A percentile compares a stretch with the other conserved stretches of the same genome.
Evolutionary conservation across 768 basidiomycete species (phyloP).

Genomic region (Naganishia friedmannii): DNA sequence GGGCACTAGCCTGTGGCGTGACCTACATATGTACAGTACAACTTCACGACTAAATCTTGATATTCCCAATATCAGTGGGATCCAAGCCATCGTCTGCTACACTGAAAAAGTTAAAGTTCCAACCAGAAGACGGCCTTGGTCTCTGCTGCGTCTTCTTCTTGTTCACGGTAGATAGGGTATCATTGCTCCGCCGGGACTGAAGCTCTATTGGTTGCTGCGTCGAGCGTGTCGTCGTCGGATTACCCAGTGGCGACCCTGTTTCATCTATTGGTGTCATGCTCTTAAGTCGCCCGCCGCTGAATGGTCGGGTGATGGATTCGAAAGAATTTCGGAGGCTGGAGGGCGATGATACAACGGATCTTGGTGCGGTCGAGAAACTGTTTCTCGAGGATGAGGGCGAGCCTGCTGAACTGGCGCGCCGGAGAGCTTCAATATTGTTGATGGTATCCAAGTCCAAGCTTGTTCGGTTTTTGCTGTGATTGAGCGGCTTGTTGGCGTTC

Average conservation of each 20-base stretch:
- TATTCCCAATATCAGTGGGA: conserved; percentile 13
- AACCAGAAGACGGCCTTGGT: conserved; percentile 5
- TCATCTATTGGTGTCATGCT: conserved; percentile 23
- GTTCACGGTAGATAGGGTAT: background rate
- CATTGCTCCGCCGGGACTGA: background rate
- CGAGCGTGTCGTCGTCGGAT: background rate
- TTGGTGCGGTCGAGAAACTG: conserved; percentile 11
- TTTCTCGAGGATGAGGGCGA: background rate
- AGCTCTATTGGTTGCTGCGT: conserved; percentile 4
- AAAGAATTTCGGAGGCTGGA: conserved; percentile 21
- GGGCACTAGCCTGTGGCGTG: background rate
- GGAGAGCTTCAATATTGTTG: background rate
- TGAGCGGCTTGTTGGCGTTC: background rate
- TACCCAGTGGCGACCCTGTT: background rate
- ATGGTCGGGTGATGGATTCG: conserved; percentile 16
- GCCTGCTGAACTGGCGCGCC: conserved; percentile 6
- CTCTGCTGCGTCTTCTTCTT: background rate
- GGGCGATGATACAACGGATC: conserved; percentile 4
- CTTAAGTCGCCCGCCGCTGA: conserved; percentile 7
- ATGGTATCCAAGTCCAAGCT: background rate
- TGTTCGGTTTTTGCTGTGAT: background rate
- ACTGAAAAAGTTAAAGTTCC: conserved; percentile 21
- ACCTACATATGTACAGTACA: background rate
- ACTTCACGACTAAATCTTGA: conserved; percentile 1
- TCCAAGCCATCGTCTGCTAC: conserved; percentile 18